phyloP scores from a whole-genome alignment of 495 filamentous ascomycete genomes.

The Hyphodiscus hymeniophilus region DNA sequence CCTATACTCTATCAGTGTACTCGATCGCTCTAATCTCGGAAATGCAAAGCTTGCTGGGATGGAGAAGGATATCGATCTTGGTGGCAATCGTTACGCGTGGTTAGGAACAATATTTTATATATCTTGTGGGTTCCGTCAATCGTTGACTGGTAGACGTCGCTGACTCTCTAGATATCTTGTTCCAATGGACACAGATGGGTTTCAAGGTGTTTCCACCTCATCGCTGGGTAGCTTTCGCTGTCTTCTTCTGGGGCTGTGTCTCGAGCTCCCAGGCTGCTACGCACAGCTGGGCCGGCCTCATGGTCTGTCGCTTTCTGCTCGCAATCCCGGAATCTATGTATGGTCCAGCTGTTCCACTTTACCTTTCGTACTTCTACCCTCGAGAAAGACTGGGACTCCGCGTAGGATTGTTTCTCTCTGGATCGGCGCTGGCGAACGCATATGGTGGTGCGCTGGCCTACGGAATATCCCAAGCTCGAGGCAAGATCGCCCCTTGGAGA shows the following conservation, averaged over 20 bases:
- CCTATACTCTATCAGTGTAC: conserved; percentile 29
- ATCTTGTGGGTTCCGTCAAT: conserved; percentile 1
- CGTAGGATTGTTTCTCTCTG: conserved; percentile 65
- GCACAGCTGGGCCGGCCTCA: conserved; percentile 53
- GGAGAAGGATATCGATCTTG: conserved; percentile 16
- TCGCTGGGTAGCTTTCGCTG: conserved; percentile 1
- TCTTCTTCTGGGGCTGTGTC: conserved; percentile 23
- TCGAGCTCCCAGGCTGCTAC: conserved; percentile 51
- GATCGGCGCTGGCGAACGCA: conserved; percentile 69
- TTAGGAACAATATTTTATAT: conserved; percentile 30
- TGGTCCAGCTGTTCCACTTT: conserved; percentile 61
- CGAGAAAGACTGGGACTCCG: conserved; percentile 67
- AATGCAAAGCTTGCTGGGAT: conserved; percentile 41
- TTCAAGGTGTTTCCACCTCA: conserved; percentile 7
- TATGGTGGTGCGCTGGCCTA: conserved; percentile 75
- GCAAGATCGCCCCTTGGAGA: conserved; percentile 63
- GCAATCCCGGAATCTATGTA: conserved; percentile 52
- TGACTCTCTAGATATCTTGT: conserved; percentile 3
- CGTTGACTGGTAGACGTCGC: neutral
- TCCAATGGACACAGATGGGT: conserved; percentile 7
- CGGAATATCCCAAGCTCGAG: conserved; percentile 64
- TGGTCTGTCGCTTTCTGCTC: conserved; percentile 53
- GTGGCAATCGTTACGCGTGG: conserved; percentile 21
- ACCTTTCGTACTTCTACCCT: conserved; percentile 77
- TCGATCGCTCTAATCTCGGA: conserved; percentile 60